phyloP scores from a whole-genome alignment of 768 basidiomycete species.

The Auricularia sp. region DNA sequence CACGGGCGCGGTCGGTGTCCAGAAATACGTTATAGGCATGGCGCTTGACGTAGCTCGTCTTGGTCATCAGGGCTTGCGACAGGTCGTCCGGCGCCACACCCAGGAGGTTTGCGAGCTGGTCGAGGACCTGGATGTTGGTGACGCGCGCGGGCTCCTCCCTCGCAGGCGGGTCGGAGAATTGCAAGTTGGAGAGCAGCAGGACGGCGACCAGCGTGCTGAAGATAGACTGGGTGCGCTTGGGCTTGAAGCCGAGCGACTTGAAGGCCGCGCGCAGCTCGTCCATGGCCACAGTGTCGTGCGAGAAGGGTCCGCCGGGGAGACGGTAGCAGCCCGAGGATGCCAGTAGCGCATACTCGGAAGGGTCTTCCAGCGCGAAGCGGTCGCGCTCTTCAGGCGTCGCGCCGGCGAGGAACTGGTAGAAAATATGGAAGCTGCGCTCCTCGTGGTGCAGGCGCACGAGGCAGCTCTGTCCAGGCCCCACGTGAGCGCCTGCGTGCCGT shows the following conservation, averaged over 20 bases:
- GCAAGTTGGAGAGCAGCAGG: constrained; percentile 71
- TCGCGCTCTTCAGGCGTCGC: constrained; percentile 76
- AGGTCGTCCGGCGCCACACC: constrained; percentile 75
- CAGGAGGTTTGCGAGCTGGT: constrained; percentile 59
- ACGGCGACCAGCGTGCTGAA: constrained; percentile 73
- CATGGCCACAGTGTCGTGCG: constrained; percentile 79
- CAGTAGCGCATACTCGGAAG: constrained; percentile 73
- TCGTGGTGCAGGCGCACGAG: constrained; percentile 64
- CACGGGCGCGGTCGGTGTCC: constrained; percentile 56
- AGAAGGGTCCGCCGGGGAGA: constrained; percentile 77
- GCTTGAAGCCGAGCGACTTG: constrained; percentile 79
- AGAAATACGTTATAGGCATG: constrained; percentile 79
- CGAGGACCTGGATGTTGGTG: constrained; percentile 40
- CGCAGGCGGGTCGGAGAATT: constrained; percentile 63
- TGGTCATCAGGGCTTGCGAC: constrained; percentile 66
- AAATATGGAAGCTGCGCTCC: constrained; percentile 83
- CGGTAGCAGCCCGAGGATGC: constrained; percentile 84
- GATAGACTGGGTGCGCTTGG: constrained; percentile 71
- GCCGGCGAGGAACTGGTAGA: constrained; percentile 85
- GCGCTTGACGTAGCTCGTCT: constrained; percentile 78
- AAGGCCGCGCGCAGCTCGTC: constrained; percentile 71
- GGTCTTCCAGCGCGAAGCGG: constrained; percentile 62
- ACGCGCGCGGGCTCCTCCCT: constrained; percentile 55
- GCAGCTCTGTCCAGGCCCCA: constrained; percentile 82
- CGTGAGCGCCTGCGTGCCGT: constrained; percentile 65